Base-by-base conservation (phyloP, 23 red algal genomes). In the Gracilaria gracilis region DNA sequence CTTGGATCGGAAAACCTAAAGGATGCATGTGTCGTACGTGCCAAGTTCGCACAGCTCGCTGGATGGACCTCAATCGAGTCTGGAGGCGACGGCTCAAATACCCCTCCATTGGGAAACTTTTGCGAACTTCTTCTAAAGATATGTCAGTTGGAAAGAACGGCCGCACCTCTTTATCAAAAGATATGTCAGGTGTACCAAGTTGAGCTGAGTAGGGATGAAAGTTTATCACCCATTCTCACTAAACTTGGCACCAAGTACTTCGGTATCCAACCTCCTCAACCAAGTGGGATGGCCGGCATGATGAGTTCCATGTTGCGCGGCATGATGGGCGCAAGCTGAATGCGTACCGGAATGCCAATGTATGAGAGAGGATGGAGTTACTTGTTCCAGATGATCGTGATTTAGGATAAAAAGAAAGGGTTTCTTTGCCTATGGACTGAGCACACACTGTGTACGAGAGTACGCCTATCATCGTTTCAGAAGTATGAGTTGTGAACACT, bases 51-150 rank as follows among this genome's bases (percentile, higher is more conserved):
- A 5, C n/a, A 69, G 28, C 67, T 88, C 34, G 48, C 59, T 0
- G 84, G 84, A 29, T 88, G 84, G 84, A 47, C 65, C 62, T 88
- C 84, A 34, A 67, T 76, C 28, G 84, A 76, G 33, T 27, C 8
- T 62, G 50, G 47, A n/a, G 19, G 59, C 9, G 20, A 39, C 14
- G 64, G 64, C 5, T 65, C 27, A 7, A 27, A 83, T 2, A 48
- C 37, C 4, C 84, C 84, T n/a, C 84, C 84, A n/a, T 65, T 88
- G 4, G 84, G 36, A 37, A 88, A 88, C 67, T 88, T 88, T 37
- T 88, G 84, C 49, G 84, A 88, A 38, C 84, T 88, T 2, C 37
- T 88, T 42, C 39, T 88, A 15, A 88, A 88, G 53, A 34, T 88
- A 34, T 76, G 67, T 62, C 84, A 61, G 57, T 67, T 88, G 15